Evolutionary conservation across 2,329 filamentous ascomycete species (phyloP).

Genomic region (Calonectria fujianensis): DNA sequence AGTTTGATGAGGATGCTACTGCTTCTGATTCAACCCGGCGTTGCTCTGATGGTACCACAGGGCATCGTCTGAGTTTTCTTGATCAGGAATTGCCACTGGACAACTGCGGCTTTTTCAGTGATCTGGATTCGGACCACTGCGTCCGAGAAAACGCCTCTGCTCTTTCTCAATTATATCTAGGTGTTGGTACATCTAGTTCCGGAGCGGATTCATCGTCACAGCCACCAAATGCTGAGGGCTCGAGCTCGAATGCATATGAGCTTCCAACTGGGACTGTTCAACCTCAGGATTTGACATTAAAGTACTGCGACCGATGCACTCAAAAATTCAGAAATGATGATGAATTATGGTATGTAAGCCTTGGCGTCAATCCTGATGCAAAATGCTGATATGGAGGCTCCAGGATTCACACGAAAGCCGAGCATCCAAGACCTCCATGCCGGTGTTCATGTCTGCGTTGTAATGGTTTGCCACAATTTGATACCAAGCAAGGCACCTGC

Average conservation of each 20-base stretch:
- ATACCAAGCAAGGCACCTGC: neutral
- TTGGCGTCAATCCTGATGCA: neutral
- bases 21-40: neutral
- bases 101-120: neutral
- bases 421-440: neutral
- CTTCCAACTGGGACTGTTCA: neutral
- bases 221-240: no score
- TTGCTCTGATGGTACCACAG: neutral
- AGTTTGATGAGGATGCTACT: neutral
- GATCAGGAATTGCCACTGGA: neutral
- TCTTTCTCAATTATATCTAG: neutral
- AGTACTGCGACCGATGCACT: slow-evolving; percentile 1
- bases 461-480: neutral
- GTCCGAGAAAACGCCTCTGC: neutral
- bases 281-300: neutral
- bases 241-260: neutral
- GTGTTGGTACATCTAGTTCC: neutral
- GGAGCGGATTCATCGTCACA: neutral
- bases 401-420: neutral
- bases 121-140: neutral
- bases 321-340: slow-evolving; percentile 8
- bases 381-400: neutral
- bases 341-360: neutral
- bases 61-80: neutral
- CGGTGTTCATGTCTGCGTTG: neutral